Conservation (phyloP, 768 basidiomycete species). For the Neoboletus magnificus region DNA sequence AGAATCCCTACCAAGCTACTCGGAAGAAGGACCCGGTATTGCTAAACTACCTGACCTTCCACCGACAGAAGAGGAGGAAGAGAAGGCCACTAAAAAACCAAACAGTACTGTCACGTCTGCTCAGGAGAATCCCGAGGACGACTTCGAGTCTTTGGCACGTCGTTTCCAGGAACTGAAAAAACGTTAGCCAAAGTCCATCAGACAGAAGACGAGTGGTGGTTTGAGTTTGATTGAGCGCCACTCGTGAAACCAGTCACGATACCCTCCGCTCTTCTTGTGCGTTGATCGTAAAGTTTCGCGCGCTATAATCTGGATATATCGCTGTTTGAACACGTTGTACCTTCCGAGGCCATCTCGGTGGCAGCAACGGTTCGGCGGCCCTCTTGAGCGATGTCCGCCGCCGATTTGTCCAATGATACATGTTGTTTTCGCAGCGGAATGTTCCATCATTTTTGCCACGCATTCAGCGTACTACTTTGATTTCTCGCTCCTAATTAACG, state of each 20-base stretch:
- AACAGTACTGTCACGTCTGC: slow-evolving; percentile 1
- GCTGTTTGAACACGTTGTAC: slow-evolving; percentile 8
- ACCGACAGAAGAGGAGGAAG: slow-evolving; percentile 46
- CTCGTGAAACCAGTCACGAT: slow-evolving; percentile 6
- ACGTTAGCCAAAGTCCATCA: slow-evolving; percentile 38
- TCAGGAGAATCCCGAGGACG: slow-evolving; percentile 47
- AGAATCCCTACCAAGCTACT: slow-evolving; percentile 29
- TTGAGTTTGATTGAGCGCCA: background rate
- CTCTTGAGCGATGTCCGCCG: slow-evolving; percentile 16
- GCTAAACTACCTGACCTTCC: slow-evolving; percentile 51
- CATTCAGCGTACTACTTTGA: background rate
- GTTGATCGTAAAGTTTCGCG: slow-evolving; percentile 9
- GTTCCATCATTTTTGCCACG: background rate
- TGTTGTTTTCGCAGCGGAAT: background rate
- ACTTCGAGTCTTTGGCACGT: slow-evolving; percentile 70
- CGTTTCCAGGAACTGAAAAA: slow-evolving; percentile 89
- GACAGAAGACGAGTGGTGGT: background rate
- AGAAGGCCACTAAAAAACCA: slow-evolving; percentile 19
- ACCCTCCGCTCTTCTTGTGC: background rate
- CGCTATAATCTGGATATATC: slow-evolving; percentile 7
- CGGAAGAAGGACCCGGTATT: slow-evolving; percentile 15
- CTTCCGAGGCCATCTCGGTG: background rate
- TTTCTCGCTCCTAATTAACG: background rate
- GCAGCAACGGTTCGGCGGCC: background rate
- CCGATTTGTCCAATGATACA: slow-evolving; percentile 2